phyloP scores from a whole-genome alignment of 1,284 basidiomycete species.

The Moesziomyces parantarcticus region DNA sequence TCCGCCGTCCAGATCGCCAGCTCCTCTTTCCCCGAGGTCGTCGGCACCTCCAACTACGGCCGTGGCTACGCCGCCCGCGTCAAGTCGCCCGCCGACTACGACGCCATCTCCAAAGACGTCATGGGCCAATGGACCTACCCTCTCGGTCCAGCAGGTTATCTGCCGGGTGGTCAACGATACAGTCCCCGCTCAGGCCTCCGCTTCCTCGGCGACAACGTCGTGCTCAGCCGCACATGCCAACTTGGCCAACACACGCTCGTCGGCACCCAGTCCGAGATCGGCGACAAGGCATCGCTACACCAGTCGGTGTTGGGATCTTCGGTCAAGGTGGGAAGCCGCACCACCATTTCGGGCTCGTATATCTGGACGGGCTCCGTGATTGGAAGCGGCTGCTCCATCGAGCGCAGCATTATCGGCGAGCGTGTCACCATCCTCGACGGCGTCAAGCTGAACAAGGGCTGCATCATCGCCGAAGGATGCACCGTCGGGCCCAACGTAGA shows the following conservation, averaged over 20 bases:
- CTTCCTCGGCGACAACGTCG: constrained; percentile 52
- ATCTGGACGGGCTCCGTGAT: constrained; percentile 53
- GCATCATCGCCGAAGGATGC: constrained; percentile 64
- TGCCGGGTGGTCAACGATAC: constrained; percentile 75
- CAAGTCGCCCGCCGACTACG: constrained; percentile 58
- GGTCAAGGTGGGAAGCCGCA: constrained; percentile 74
- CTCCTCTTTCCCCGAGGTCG: constrained; percentile 76
- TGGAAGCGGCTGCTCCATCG: constrained; percentile 80
- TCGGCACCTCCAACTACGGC: constrained; percentile 82
- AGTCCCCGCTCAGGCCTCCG: constrained; percentile 35
- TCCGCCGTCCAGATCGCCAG: constrained; percentile 32
- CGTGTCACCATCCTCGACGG: constrained; percentile 79
- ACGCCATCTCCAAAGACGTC: constrained; percentile 77
- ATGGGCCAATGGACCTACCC: constrained; percentile 93
- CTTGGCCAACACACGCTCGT: constrained; percentile 50
- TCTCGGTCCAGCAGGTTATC: constrained; percentile 89
- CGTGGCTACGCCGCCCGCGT: constrained; percentile 67
- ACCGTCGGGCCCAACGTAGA: constrained; percentile 70
- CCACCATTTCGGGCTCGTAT: constrained; percentile 51
- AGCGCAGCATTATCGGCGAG: constrained; percentile 75
- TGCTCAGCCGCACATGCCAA: constrained; percentile 45
- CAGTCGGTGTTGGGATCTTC: constrained; percentile 80
- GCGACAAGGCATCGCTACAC: constrained; percentile 75
- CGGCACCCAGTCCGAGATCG: constrained; percentile 43
- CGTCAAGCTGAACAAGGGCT: constrained; percentile 72